phyloP scores from a whole-genome alignment of 2,329 filamentous ascomycete genomes.

The Zarea fungicola region DNA sequence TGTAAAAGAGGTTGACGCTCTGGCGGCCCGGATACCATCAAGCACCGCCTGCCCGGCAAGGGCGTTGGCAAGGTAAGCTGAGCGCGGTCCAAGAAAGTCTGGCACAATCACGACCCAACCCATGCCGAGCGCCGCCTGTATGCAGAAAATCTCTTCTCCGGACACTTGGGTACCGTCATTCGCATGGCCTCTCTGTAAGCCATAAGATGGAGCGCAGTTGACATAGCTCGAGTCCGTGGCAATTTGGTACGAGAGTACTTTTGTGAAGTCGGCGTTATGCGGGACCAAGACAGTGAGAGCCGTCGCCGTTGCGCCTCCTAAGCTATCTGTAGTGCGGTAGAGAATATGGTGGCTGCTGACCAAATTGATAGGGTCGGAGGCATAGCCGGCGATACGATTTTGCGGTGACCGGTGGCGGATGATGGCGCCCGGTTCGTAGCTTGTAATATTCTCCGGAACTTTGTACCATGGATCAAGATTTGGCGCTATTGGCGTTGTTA shows the following conservation, averaged over 20 bases:
- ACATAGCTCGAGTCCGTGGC: conserved; percentile 31
- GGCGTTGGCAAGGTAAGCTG: conserved; percentile 8
- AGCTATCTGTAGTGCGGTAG: conserved; percentile 29
- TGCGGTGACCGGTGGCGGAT: background rate
- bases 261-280: conserved; percentile 15
- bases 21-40: conserved; percentile 7
- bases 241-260: conserved; percentile 33
- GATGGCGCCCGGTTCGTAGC: background rate
- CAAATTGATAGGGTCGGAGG: background rate
- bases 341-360: conserved; percentile 24
- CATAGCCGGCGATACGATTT: background rate
- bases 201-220: conserved; percentile 18
- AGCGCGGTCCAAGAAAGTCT: conserved; percentile 4
- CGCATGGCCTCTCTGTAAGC: too few species aligned
- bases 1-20: conserved; percentile 10
- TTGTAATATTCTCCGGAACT: background rate
- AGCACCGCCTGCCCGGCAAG: conserved; percentile 6
- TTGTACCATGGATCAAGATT: background rate
- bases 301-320: conserved; percentile 23
- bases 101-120: conserved; percentile 17
- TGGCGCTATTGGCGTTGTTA: background rate
- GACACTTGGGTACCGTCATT: conserved; percentile 25
- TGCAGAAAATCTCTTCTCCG: conserved; percentile 1
- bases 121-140: conserved; percentile 6
- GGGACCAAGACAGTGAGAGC: conserved; percentile 30